phyloP scores from a whole-genome alignment of 108 stramenopile genomes.

The Skeletonema costatum region DNA sequence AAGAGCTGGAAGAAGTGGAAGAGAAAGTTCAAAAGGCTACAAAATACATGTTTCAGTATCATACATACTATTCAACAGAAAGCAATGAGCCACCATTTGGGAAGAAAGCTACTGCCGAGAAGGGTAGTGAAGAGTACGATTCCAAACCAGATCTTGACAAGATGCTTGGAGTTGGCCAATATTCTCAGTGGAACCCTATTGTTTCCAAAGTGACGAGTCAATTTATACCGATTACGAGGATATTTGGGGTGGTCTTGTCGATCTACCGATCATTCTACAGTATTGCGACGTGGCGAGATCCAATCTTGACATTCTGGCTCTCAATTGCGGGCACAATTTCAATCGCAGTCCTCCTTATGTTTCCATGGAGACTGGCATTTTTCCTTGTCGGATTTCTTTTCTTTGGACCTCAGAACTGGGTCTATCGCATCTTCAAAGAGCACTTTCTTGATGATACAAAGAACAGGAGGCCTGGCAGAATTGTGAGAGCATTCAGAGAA shows the following conservation, averaged over 20 bases:
- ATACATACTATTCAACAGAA: slow-evolving; percentile 34
- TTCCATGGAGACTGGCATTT: slow-evolving; percentile 68
- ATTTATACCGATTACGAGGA: background rate
- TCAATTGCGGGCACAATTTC: slow-evolving; percentile 25
- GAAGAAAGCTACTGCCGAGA: slow-evolving; percentile 14
- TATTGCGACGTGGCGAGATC: slow-evolving; percentile 64
- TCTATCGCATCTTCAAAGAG: slow-evolving; percentile 2
- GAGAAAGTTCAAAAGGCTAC: slow-evolving; percentile 52
- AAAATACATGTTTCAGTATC: slow-evolving; percentile 47
- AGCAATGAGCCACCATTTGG: slow-evolving; percentile 45
- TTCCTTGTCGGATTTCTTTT: slow-evolving; percentile 38
- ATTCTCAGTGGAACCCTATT: slow-evolving; percentile 45
- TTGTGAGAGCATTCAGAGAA: slow-evolving; percentile 1
- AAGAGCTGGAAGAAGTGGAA: slow-evolving; percentile 48
- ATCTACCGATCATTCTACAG: slow-evolving; percentile 52
- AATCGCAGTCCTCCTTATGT: slow-evolving; percentile 42
- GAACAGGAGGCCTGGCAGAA: background rate
- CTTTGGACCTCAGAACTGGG: slow-evolving; percentile 60
- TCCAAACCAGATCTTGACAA: slow-evolving; percentile 35
- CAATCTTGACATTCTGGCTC: slow-evolving; percentile 42
- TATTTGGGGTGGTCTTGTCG: background rate
- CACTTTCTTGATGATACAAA: background rate
- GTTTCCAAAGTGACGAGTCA: slow-evolving; percentile 25
- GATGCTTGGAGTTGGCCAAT: slow-evolving; percentile 42
- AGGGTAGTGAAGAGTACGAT: slow-evolving; percentile 35